Evolutionary conservation across 257 asterid genomes (phyloP).

Genomic region (Solanum lignicaule): DNA sequence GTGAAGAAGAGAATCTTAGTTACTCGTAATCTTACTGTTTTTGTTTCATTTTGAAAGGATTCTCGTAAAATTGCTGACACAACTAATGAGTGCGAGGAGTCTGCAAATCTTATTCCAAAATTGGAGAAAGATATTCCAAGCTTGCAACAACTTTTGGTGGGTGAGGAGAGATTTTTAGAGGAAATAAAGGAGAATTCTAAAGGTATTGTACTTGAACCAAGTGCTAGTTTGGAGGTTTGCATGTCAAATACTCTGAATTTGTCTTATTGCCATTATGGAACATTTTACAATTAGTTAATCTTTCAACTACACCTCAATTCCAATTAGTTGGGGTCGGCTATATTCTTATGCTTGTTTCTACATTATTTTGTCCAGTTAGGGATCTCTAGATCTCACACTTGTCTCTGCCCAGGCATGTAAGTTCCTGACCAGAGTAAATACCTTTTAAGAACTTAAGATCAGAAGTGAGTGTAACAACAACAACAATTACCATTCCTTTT

Average conservation of each 20-base stretch:
- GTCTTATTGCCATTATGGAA: not conserved
- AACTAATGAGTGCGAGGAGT: constrained; percentile 68
- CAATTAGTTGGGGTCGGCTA: not conserved
- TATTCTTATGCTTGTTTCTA: not conserved
- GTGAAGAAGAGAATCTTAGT: not conserved
- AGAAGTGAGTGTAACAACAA: not conserved
- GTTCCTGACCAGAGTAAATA: not conserved
- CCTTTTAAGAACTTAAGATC: not conserved
- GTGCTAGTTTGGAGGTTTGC: not conserved
- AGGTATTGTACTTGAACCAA: constrained; percentile 29
- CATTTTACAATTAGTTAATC: not conserved
- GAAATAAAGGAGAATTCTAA: constrained; percentile 69
- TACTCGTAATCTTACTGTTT: not conserved
- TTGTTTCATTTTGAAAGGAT: constrained; percentile 38
- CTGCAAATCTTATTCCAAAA: constrained; percentile 62
- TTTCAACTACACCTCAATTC: not conserved
- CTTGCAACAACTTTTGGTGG: constrained; percentile 51
- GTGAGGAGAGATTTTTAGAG: constrained; percentile 71
- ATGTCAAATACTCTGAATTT: not conserved
- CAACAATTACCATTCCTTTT: not conserved
- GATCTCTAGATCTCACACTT: not conserved
- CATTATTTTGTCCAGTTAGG: not conserved
- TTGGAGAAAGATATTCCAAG: constrained; percentile 69
- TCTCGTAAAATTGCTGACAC: constrained; percentile 46
- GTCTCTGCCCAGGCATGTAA: not conserved